phyloP scores from a whole-genome alignment of 2,329 filamentous ascomycete genomes.

The Aspergillus versicolor region DNA sequence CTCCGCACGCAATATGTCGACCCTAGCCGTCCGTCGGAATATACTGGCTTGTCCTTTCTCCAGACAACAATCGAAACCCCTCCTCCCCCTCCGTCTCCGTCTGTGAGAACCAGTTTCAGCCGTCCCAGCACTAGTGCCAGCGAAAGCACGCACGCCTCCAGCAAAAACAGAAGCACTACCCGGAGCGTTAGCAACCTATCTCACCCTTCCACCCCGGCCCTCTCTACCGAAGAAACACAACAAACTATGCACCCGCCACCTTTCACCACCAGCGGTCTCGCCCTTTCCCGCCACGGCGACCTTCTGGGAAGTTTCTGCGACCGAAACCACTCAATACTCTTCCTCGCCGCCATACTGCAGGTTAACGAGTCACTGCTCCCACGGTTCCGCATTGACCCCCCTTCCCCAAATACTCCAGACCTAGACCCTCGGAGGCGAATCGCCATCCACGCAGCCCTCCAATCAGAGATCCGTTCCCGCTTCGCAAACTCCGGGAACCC shows the following conservation, averaged over 20 bases:
- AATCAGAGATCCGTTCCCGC: conserved; percentile 31
- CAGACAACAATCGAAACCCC: conserved; percentile 32
- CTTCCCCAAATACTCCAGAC: background rate
- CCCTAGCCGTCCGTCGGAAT: conserved; percentile 33
- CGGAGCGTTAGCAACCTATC: background rate
- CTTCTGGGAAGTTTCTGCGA: conserved; percentile 38
- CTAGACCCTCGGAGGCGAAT: conserved; percentile 26
- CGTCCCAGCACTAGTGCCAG: background rate
- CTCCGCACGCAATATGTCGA: conserved; percentile 37
- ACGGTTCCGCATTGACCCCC: conserved; percentile 19
- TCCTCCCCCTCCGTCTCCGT: conserved; percentile 42
- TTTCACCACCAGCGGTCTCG: conserved; percentile 31
- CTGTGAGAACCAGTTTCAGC: conserved; percentile 21
- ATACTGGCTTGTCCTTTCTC: conserved; percentile 42
- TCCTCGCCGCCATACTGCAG: conserved; percentile 37
- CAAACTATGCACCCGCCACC: conserved; percentile 1
- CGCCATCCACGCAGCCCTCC: conserved; percentile 32
- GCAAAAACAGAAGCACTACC: background rate
- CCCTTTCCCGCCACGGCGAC: conserved; percentile 34
- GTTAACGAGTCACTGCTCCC: conserved; percentile 29
- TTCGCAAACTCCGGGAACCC: conserved; percentile 33
- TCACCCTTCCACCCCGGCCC: background rate
- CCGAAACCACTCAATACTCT: conserved; percentile 30
- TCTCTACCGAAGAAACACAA: conserved; percentile 2
- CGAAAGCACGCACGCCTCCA: background rate